Evolutionary conservation across 2,329 filamentous ascomycete species (phyloP), one percentile per base, ranked within the genome.

Genomic region (Orbilia brochopaga): DNA sequence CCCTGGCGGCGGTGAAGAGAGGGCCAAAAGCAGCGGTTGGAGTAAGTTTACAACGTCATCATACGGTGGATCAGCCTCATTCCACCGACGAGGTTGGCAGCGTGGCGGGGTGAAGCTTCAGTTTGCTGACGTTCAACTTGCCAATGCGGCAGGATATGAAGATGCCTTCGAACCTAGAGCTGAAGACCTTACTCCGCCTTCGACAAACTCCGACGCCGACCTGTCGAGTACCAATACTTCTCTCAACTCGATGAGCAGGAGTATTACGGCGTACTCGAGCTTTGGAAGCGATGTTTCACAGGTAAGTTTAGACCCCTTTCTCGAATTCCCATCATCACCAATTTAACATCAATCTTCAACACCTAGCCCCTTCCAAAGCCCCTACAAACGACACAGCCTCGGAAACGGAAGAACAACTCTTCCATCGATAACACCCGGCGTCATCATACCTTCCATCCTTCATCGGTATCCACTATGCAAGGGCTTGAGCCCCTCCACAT

Each of bases 231-330:
- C 67, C 37, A 72, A 55, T 51, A 72, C 67, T 42, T 72, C 67
- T 30, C 27, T 72, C 54, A 72, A 60, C 11, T 72, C 67, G 19
- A 72, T 72, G 60, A 57, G 60, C 57, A 72, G 67, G 56, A 61
- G 60, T 53, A 56, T 35, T 52, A 59, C 67, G 35, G 55, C 56
- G 30, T 72, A 52, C 60, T 57, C 67, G 17, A 72, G 67, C 27
- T 72, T 72, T 32, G 67, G 67, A 61, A 72, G 67, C 51, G 67
- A 72, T 27, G 55, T 72, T 57, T 65, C 67, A 57, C 67, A 72
- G 67, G 67, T 65, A 59, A 56, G 50, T 37, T 54, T 27, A 37
- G 7, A 69, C 17, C 23, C 21, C 27, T 27, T n/a, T n/a, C n/a
- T n/a, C n/a, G n/a, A n/a, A n/a, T n/a, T n/a, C n/a, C n/a, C n/a